Conservation (phyloP, 352 stramenopile genomes). For the Globisporangium spiculum region DNA sequence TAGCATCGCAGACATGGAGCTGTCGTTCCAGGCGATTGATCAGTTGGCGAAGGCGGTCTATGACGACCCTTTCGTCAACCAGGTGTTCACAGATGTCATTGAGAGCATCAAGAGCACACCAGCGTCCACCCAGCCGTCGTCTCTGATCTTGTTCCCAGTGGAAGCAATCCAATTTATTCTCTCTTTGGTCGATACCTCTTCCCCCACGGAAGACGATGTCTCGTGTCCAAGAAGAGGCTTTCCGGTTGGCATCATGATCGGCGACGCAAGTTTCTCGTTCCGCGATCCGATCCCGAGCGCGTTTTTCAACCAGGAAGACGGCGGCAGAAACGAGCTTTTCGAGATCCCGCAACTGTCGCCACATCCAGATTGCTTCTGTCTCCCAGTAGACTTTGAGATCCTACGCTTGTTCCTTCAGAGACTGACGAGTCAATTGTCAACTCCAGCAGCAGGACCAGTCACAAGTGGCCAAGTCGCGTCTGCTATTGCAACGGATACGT, state of each 20-base stretch:
- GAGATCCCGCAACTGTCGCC: slow-evolving; percentile 75
- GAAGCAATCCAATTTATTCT: slow-evolving; percentile 61
- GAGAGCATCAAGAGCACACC: slow-evolving; percentile 20
- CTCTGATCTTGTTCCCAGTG: slow-evolving; percentile 66
- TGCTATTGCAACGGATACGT: slow-evolving; percentile 60
- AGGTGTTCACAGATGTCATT: slow-evolving; percentile 34
- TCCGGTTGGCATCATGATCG: slow-evolving; percentile 33
- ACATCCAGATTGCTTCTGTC: slow-evolving; percentile 78
- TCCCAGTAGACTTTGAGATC: slow-evolving; percentile 76
- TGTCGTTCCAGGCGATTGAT: slow-evolving; percentile 31
- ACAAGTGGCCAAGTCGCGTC: slow-evolving; percentile 23
- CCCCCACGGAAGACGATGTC: not conserved
- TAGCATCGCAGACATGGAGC: slow-evolving; percentile 51
- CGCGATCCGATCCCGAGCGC: slow-evolving; percentile 54
- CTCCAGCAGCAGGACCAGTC: not conserved
- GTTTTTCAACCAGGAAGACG: slow-evolving; percentile 32
- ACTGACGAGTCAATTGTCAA: slow-evolving; percentile 8
- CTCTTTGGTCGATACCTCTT: slow-evolving; percentile 19
- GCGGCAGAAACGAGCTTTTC: slow-evolving; percentile 14
- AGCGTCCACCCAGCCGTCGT: slow-evolving; percentile 20
- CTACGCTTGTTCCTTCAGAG: slow-evolving; percentile 42
- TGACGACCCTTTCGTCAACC: slow-evolving; percentile 33
- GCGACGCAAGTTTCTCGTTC: slow-evolving; percentile 67
- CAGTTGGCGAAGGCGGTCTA: slow-evolving; percentile 31
- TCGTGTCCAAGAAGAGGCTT: slow-evolving; percentile 1